Evolutionary conservation across 495 filamentous ascomycete species (phyloP), one percentile per base, ranked within the genome.

Genomic region (Xylaria intraflava): DNA sequence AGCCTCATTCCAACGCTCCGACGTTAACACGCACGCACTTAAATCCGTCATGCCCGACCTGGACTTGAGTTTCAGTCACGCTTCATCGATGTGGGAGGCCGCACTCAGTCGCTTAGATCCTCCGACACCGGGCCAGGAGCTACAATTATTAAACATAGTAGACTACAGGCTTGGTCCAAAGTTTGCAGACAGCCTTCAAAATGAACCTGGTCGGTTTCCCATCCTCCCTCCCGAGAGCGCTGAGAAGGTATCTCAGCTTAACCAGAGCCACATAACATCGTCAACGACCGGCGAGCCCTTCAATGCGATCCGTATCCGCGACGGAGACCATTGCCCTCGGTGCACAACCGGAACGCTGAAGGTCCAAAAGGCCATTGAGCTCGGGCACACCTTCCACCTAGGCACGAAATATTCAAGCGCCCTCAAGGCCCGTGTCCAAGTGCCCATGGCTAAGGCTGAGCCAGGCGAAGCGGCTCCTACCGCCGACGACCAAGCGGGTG

Each of bases 371-470:
- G 88, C 89, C 1, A 82, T 97, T 29, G 93, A 98, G 67, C 76
- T 98, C 0, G 93, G 89, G 10, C 93, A 98, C 66, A 96, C 93
- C 0, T 98, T 98, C 70, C 83, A 92, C 67, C 84, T 98, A 2
- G 91, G 92, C 16, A 92, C 88, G 1, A 80, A 90, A 24, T 98
- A 98, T 70, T 90, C 84, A 27, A 72, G 81, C 17, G 84, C 89
- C 0, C 74, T 97, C 3, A 67, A 79, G 22, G 87, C 88, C 20
- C 56, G 17, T 16, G 53, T 51, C 30, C 44, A 58, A 33, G 29
- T 60, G 11, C 57, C 53, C 44, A 30, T 59, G 48, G n/a, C 58
- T 26, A 41, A 59, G 24, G 1, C 55, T 10, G 38, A 48, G 20
- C 51, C 49, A 23, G 45, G 45, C 2, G 14, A 60, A 27, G 39